Evolutionary conservation across 1,284 basidiomycete genomes (phyloP).

Genomic region (Boletellus sp.): DNA sequence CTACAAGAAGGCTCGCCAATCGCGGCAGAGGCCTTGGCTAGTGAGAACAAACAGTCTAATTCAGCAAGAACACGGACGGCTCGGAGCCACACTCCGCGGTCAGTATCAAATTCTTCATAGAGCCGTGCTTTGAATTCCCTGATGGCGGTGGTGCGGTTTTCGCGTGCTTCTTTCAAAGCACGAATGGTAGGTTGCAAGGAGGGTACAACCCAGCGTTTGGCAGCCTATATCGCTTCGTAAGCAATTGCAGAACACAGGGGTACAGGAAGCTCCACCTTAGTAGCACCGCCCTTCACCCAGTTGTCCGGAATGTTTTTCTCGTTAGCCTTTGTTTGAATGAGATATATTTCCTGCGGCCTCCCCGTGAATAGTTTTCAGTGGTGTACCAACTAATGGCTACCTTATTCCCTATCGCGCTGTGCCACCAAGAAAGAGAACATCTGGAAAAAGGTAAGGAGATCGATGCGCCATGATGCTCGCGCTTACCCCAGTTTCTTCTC

Average conservation of each 20-base stretch:
- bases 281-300: slow-evolving; percentile 83
- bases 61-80: slow-evolving; percentile 79
- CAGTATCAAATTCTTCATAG: slow-evolving; percentile 82
- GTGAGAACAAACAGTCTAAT: slow-evolving; percentile 90
- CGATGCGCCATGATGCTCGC: slow-evolving; percentile 7
- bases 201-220: slow-evolving; percentile 74
- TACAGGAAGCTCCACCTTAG: slow-evolving; percentile 55
- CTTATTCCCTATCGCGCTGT: slow-evolving; percentile 80
- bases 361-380: slow-evolving; percentile 2
- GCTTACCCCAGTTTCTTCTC: slow-evolving; percentile 57
- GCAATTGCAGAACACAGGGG: neutral
- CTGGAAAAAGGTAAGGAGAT: slow-evolving; percentile 32
- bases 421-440: slow-evolving; percentile 70
- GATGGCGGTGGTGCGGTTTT: slow-evolving; percentile 76
- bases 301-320: slow-evolving; percentile 69
- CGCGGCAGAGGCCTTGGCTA: slow-evolving; percentile 86
- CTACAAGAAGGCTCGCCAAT: slow-evolving; percentile 92
- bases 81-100: slow-evolving; percentile 76
- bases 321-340: slow-evolving; percentile 66
- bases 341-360: slow-evolving; percentile 72
- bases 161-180: slow-evolving; percentile 86
- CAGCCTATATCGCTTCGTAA: slow-evolving; percentile 45
- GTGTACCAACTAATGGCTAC: slow-evolving; percentile 32
- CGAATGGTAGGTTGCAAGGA: slow-evolving; percentile 70
- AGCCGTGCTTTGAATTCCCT: slow-evolving; percentile 82